A percentile compares a stretch with the other conserved stretches of the same genome.
These are phyloP conservation scores for Micromonas commoda DNA, from an alignment of 139 green algal species.

Conservation along the genomic window DNA sequence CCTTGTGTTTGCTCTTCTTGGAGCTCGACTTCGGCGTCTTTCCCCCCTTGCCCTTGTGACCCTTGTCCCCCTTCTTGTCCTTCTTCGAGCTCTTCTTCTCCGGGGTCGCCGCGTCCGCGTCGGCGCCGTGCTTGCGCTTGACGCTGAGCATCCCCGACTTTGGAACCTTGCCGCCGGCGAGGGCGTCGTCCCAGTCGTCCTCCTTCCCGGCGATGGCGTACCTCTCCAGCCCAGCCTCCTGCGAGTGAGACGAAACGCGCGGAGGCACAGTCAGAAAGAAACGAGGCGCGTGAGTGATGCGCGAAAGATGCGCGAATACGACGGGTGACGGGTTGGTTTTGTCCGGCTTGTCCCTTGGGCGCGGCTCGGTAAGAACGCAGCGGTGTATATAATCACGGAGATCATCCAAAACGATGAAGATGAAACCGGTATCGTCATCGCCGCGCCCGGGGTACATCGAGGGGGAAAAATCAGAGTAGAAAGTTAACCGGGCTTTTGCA, in stretches of 20 bases:
- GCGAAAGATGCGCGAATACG: too few relatives aligned
- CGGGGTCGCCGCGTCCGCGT: slow-evolving; percentile 20
- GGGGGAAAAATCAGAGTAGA: not conserved
- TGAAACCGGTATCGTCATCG: slow-evolving; percentile 20
- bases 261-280: too few relatives aligned
- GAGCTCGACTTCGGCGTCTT: slow-evolving; percentile 20
- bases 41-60: slow-evolving; percentile 26
- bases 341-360: not conserved
- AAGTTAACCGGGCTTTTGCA: too few relatives aligned
- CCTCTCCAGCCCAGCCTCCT: slow-evolving; percentile 5
- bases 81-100: slow-evolving; percentile 27
- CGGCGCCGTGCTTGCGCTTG: slow-evolving; percentile 11
- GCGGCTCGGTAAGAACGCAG: slow-evolving; percentile 25
- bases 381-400: slow-evolving; percentile 8
- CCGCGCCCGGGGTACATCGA: not conserved
- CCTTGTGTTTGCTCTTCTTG: not conserved
- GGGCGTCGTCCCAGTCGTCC: slow-evolving; percentile 12
- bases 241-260: slow-evolving; percentile 7
- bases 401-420: too few relatives aligned
- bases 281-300: too few relatives aligned
- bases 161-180: not conserved
- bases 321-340: slow-evolving; percentile 1
- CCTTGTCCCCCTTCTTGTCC: slow-evolving; percentile 34
- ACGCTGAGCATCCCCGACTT: not conserved
- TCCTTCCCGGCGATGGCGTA: slow-evolving; percentile 21